Base-by-base conservation (phyloP, 2,329 filamentous ascomycete species). In the Verticillium dahliae region DNA sequence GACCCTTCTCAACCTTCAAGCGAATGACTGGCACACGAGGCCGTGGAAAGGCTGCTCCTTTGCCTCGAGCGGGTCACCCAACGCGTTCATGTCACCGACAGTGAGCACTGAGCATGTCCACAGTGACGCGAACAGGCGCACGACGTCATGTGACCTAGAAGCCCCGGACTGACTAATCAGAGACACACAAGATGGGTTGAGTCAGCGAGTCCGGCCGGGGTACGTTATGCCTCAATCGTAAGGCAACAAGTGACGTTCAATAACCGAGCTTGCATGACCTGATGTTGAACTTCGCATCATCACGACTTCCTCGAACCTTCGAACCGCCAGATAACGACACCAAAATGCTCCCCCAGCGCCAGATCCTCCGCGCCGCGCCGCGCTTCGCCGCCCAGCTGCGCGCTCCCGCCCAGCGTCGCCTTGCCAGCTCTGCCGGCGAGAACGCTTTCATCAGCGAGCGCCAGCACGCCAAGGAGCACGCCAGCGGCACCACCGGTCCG, bases 391-490 rank as follows among this genome's bases (percentile, higher is more conserved):
- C 84, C 70, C 85, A 85, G 76, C 75, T 87, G 69, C 85, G 85
- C 72, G 77, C 76, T 66, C 76, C 81, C 66, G 74, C 85, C 69
- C 89, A 91, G 82, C 87, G 90, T 76, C 88, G 89, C 70, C 83
- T 91, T 71, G 88, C 87, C 74, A 88, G 85, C 80, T 81, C 83
- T 70, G 75, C 90, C 70, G 86, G 88, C 76, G 90, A 97, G 81
- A 98, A 96, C 80, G 87, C 88, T 73, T 99, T 98, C 85, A 89
- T 96, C 83, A 88, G 90, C 72, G 95, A 99, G 85, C 88, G 95
- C 75, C 83, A 87, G 75, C 90, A 90, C 72, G 90, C 97, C 74
- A 93, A 96, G 84, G 87, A 92, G 71, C 95, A 99, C 78, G 95
- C 95, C 72, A 86, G 83, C 69, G 84, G 85, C 73, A 95, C 91